Conservation (phyloP, 2,329 filamentous ascomycete genomes). For the Colletotrichum lini region DNA sequence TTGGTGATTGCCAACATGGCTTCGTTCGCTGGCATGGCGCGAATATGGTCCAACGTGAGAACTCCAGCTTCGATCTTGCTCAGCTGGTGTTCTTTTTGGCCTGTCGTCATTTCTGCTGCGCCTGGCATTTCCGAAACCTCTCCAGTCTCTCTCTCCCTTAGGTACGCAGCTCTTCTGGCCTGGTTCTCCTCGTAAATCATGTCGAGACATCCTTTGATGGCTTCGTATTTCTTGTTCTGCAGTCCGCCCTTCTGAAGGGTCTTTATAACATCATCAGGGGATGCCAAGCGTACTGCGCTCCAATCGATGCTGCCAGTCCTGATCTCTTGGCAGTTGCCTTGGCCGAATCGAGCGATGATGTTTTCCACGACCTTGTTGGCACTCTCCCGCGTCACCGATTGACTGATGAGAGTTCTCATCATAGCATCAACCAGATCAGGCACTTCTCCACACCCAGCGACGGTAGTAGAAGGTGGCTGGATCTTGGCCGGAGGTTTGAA, state of each 20-base stretch:
- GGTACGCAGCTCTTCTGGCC: constrained; percentile 58
- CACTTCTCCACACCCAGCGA: constrained; percentile 77
- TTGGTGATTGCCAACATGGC: constrained; percentile 66
- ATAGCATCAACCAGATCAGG: constrained; percentile 69
- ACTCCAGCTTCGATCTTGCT: constrained; percentile 69
- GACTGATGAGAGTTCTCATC: constrained; percentile 67
- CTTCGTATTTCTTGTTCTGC: constrained; percentile 77
- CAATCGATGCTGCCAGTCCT: constrained; percentile 82
- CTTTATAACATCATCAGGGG: constrained; percentile 73
- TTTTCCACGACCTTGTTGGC: constrained; percentile 77
- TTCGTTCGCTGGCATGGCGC: constrained; percentile 59
- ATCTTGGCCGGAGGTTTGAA: constrained; percentile 76
- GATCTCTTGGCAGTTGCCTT: constrained; percentile 69
- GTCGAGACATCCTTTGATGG: constrained; percentile 82
- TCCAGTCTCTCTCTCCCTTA: constrained; percentile 57
- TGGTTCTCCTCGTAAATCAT: constrained; percentile 80
- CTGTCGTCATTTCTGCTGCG: constrained; percentile 55
- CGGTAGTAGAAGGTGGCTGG: constrained; percentile 77
- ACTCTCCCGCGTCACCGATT: constrained; percentile 63
- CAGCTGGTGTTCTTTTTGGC: constrained; percentile 71
- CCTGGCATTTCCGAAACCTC: constrained; percentile 60
- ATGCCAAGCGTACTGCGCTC: constrained; percentile 76
- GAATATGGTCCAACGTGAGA: constrained; percentile 69
- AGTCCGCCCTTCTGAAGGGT: constrained; percentile 81
- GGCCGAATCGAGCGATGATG: constrained; percentile 75